Evolutionary conservation across 768 basidiomycete species (phyloP).

Genomic region (Trametes sanguinea): DNA sequence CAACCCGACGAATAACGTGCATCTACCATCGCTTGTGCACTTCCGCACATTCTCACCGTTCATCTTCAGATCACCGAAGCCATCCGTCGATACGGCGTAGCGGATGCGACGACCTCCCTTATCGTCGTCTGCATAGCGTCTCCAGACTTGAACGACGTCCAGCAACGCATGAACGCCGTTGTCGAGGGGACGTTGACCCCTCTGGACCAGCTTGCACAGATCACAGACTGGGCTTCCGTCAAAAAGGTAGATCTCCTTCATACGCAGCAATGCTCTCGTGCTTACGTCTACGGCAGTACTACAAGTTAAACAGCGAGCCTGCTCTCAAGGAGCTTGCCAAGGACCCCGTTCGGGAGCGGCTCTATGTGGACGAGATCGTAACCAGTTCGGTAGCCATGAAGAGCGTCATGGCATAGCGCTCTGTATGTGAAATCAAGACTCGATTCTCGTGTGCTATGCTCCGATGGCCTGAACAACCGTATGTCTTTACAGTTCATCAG

Average conservation of each 20-base stretch:
- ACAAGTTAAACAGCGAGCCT: conserved; percentile 66
- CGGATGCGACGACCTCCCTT: conserved; percentile 61
- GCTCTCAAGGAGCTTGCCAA: conserved; percentile 40
- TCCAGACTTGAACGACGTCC: conserved; percentile 43
- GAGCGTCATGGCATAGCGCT: conserved; percentile 46
- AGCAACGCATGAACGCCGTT: conserved; percentile 54
- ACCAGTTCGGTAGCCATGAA: conserved; percentile 84
- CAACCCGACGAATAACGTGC: conserved; percentile 85
- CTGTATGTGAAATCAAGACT: too few species aligned
- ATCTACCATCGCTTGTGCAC: not conserved
- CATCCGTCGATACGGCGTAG: conserved; percentile 82
- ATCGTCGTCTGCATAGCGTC: conserved; percentile 70
- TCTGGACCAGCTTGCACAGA: conserved; percentile 42
- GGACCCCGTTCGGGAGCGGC: conserved; percentile 39
- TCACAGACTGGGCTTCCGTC: conserved; percentile 73
- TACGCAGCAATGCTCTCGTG: not conserved
- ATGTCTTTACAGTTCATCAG: too few species aligned
- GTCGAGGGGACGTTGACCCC: conserved; percentile 59
- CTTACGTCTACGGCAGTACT: conserved; percentile 46
- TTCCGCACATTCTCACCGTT: not conserved
- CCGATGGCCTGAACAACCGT: too few species aligned
- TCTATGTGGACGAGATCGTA: conserved; percentile 63
- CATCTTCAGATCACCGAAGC: conserved; percentile 80
- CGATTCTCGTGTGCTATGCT: too few species aligned
- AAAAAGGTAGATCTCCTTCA: conserved; percentile 59